phyloP scores from a whole-genome alignment of 2,329 filamentous ascomycete species.

The Talaromyces sp. region DNA sequence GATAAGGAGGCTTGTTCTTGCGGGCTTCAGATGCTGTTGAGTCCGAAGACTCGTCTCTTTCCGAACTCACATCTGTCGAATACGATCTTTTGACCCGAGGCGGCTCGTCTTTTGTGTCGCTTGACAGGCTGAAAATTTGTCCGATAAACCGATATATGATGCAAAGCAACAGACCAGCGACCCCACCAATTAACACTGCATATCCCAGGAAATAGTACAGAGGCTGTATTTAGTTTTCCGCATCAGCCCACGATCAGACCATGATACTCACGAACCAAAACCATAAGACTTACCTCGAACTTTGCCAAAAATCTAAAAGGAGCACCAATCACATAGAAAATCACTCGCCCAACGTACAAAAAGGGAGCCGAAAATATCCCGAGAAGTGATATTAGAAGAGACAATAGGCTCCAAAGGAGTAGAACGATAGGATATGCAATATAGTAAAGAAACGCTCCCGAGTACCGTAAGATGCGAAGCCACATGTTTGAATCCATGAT shows the following conservation, averaged over 20 bases:
- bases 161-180: constrained; percentile 59
- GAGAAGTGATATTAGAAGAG: constrained; percentile 1
- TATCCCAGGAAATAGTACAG: constrained; percentile 58
- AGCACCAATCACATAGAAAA: constrained; percentile 42
- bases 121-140: constrained; percentile 31
- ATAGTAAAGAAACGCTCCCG: constrained; percentile 29
- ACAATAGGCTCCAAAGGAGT: constrained; percentile 37
- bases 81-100: not conserved
- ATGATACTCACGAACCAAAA: not conserved
- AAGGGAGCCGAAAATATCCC: constrained; percentile 40
- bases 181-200: constrained; percentile 64
- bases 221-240: constrained; percentile 30
- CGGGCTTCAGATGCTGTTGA: not conserved
- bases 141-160: constrained; percentile 55
- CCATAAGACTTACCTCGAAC: constrained; percentile 44
- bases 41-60: not conserved
- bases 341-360: constrained; percentile 44
- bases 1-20: not conserved
- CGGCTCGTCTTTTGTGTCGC: constrained; percentile 30
- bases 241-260: not conserved
- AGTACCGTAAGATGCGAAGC: constrained; percentile 33
- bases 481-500: constrained; percentile 21
- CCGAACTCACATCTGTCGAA: not conserved
- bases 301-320: constrained; percentile 51
- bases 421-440: constrained; percentile 39